These are phyloP conservation scores for Sarocladiaceae sp. DNA, from an alignment of 2,329 filamentous ascomycete species.

Conservation along the genomic window DNA sequence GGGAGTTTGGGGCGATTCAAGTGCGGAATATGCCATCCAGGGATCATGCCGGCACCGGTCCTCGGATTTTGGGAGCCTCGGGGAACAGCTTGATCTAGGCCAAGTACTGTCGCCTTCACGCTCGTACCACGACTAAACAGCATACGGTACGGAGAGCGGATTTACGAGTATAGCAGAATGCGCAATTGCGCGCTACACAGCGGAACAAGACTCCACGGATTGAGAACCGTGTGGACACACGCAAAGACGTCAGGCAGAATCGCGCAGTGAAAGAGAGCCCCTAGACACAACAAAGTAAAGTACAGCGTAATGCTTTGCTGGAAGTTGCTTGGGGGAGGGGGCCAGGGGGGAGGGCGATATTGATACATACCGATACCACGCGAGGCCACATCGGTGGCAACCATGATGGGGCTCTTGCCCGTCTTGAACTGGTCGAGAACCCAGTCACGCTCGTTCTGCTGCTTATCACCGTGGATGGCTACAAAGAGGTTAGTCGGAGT, in stretches of 20 bases:
- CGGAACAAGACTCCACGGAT: conserved; percentile 74
- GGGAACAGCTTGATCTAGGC: conserved; percentile 65
- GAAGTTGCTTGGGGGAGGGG: conserved; percentile 43
- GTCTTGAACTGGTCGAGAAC: conserved; percentile 99
- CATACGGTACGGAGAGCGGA: conserved; percentile 63
- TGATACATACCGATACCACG: conserved; percentile 99
- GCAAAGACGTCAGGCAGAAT: conserved; percentile 71
- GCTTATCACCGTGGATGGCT: conserved; percentile 99
- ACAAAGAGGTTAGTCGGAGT: conserved; percentile 10
- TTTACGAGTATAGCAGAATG: conserved; percentile 64
- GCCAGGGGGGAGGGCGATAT: conserved; percentile 36
- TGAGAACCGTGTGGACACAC: conserved; percentile 77
- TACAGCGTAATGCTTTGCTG: conserved; percentile 57
- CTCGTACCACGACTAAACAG: conserved; percentile 55
- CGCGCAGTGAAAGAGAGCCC: conserved; percentile 82
- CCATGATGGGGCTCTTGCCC: conserved; percentile 99
- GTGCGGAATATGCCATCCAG: conserved; percentile 51
- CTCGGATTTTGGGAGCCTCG: conserved; percentile 52
- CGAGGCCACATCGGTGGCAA: conserved; percentile 98
- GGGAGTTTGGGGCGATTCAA: conserved; percentile 53
- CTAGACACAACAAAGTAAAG: conserved; percentile 85
- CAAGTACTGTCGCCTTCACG: conserved; percentile 74
- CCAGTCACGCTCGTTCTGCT: conserved; percentile 99
- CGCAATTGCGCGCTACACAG: conserved; percentile 26
- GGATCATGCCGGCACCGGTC: conserved; percentile 48